Evolutionary conservation across 73 alveolate species (phyloP), one percentile per base, ranked within the genome.

Genomic region (Symbiodinium pilosum): DNA sequence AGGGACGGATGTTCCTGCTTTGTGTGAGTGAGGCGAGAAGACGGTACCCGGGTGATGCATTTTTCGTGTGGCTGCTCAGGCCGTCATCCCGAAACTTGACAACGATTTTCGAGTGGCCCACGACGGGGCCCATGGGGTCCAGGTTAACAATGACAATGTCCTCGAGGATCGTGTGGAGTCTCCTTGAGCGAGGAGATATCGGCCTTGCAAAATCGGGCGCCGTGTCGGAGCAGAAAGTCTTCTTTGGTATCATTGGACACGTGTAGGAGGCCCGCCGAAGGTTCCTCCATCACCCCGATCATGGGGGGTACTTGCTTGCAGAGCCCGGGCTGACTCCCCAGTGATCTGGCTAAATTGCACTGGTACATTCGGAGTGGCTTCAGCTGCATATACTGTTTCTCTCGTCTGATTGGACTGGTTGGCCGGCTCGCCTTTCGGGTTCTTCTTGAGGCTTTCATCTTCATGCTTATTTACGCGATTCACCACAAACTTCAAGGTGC

Each of bases 331-430:
- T 26, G 9, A 4, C 38, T 59, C 77, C 30, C 43, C 4, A 21
- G 28, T 38, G 42, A 14, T 87, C 7, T 87, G 94, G 94, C 69
- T 54, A 34, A 52, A 87, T 43, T 4, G 85, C 8, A 26, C 43
- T 3, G 94, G 85, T 2, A 56, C 94, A 28, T 87, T 87, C 38
- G 94, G 94, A 9, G 32, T 87, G 3, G 84, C 94, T 41, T 40
- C 77, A 11, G 94, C 94, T 41, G 83, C 94, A 28, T n/a, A n/a
- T 87, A 4, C 54, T 47, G 93, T 81, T 86, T 64, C 81, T 2
- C 83, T 1, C 43, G 93, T 1, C 52, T 86, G 40, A 38, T 38
- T 12, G 94, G 94, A 8, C 32, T 40, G 43, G 28, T 54, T 21
- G 94, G 85, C 32, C 36, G 94, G 5, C 64, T 54, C 30, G 56